Evolutionary conservation across 495 filamentous ascomycete species (phyloP).

Genomic region (Lophiostoma macrostomum): DNA sequence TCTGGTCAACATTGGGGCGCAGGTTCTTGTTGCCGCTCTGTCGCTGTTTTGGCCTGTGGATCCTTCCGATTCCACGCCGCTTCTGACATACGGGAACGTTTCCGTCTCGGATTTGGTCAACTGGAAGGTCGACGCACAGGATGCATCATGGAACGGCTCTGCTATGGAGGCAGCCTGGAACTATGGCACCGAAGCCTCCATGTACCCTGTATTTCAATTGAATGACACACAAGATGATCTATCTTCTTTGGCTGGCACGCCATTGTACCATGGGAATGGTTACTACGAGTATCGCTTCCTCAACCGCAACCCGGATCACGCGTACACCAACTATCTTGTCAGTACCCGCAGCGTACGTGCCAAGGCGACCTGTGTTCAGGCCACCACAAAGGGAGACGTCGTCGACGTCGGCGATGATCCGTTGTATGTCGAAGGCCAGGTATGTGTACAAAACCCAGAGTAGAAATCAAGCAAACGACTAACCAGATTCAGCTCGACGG

Average conservation of each 20-base stretch:
- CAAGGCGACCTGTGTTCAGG: constrained; percentile 10
- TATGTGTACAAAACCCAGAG: background rate
- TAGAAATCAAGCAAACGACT: background rate
- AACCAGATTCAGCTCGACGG: constrained; percentile 3
- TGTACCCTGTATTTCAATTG: constrained; percentile 1
- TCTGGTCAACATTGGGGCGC: constrained; percentile 29
- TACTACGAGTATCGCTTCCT: constrained; percentile 30
- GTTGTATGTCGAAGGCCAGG: constrained; percentile 4
- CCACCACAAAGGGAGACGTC: background rate
- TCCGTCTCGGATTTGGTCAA: constrained; percentile 18
- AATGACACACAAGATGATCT: background rate
- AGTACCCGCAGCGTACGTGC: constrained; percentile 10
- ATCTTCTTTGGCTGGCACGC: constrained; percentile 3
- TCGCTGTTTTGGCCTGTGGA: constrained; percentile 31
- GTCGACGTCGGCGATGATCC: background rate
- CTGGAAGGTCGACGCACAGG: constrained; percentile 10
- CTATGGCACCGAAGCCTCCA: constrained; percentile 18
- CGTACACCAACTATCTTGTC: constrained; percentile 16
- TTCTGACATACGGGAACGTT: constrained; percentile 24
- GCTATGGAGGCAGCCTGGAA: constrained; percentile 8
- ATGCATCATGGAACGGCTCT: background rate
- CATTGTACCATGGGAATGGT: constrained; percentile 18
- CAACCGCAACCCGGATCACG: constrained; percentile 23
- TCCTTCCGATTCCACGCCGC: constrained; percentile 20
- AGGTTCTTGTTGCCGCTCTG: constrained; percentile 30